These are phyloP conservation scores for Ceratobasidium sp. DNA, from an alignment of 1,284 basidiomycete genomes.

Conservation along the genomic window DNA sequence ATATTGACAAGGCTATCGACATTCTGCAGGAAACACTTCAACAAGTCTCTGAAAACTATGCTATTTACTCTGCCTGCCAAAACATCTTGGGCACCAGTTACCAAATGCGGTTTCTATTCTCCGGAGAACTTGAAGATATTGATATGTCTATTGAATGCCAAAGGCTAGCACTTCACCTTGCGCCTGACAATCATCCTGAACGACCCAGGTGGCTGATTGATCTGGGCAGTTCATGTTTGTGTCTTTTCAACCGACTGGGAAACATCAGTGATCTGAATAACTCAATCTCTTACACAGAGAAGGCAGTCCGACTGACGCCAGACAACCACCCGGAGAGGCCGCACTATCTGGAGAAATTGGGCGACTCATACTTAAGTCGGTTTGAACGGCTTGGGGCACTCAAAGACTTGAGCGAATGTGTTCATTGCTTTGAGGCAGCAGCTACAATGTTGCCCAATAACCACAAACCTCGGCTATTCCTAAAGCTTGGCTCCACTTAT, in stretches of 20 bases:
- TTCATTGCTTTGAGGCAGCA: neutral
- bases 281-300: neutral
- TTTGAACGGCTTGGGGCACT: neutral
- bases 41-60: no score
- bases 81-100: no score
- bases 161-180: no score
- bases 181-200: no score
- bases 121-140: no score
- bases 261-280: neutral
- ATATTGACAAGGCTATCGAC: no score
- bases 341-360: neutral
- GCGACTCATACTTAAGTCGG: neutral
- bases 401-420: neutral
- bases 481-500: no score
- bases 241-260: neutral
- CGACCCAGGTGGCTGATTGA: no score
- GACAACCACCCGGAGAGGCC: neutral
- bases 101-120: no score
- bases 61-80: no score
- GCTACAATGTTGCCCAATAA: neutral
- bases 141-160: no score
- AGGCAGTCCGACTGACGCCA: neutral
- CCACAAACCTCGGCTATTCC: neutral
- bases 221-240: neutral
- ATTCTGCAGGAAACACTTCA: no score